Conservation (phyloP, 2,329 filamentous ascomycete genomes). For the Ceratocystis huliohia region DNA sequence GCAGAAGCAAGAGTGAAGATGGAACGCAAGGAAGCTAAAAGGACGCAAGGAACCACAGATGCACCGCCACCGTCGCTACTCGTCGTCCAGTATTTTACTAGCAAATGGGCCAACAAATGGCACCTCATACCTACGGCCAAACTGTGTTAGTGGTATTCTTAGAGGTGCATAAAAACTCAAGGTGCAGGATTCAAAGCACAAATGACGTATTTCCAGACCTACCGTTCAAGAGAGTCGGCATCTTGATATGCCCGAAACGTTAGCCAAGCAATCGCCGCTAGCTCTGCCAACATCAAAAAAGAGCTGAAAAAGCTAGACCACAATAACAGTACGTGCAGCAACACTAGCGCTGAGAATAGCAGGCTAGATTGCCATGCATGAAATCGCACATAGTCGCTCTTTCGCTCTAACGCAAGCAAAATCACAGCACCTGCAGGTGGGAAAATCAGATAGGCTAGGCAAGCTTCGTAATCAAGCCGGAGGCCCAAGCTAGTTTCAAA, state of each 20-base stretch:
- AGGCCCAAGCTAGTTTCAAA: conserved; percentile 87
- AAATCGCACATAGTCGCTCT: conserved; percentile 95
- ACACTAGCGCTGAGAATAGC: conserved; percentile 60
- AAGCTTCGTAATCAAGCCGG: conserved; percentile 79
- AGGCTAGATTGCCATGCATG: conserved; percentile 92
- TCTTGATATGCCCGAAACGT: conserved; percentile 72
- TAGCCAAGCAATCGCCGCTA: conserved; percentile 64
- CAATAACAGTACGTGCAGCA: conserved; percentile 73
- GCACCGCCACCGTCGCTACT: conserved; percentile 31
- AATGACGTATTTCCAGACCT: conserved; percentile 23
- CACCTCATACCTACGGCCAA: conserved; percentile 57
- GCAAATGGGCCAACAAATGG: conserved; percentile 77
- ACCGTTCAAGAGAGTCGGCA: conserved; percentile 55
- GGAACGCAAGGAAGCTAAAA: background rate
- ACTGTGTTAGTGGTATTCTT: conserved; percentile 22
- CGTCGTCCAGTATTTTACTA: conserved; percentile 81
- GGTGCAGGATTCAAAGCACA: conserved; percentile 33
- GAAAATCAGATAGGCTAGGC: conserved; percentile 71
- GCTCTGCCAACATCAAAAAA: conserved; percentile 64
- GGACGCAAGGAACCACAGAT: background rate
- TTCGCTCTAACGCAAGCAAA: conserved; percentile 74
- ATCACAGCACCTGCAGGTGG: conserved; percentile 79
- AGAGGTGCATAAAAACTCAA: conserved; percentile 20
- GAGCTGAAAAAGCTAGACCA: conserved; percentile 78
- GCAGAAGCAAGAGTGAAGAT: background rate